Base-by-base conservation (phyloP, 2,329 filamentous ascomycete genomes). In the Ilyonectria sp. region DNA sequence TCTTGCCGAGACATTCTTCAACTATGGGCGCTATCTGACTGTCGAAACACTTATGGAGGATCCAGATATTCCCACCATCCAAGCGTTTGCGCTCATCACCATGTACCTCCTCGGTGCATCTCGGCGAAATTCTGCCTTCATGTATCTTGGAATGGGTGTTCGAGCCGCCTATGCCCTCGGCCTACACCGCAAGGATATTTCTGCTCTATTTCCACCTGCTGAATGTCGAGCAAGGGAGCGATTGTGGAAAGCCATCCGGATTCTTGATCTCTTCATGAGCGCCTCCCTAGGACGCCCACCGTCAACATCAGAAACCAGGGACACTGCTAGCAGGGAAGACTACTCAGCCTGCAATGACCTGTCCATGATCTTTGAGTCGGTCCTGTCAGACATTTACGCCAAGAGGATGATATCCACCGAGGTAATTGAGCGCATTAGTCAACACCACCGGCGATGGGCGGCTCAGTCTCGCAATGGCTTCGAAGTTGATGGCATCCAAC, bases 81-180 rank as follows among this genome's bases (percentile, higher is more conserved):
- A 79, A 59, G 72, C 75, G 17, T 73, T 80, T 55, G 66, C 78
- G 0, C 71, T 82, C n/a, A 76, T 83, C 63, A 75, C 80, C 11
- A 77, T 81, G 73, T 82, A 81, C 60, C 74, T 83, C 0, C 67
- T 82, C 0, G 77, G 75, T 2, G 78, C 76, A 3, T 81, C 78
- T 3, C 75, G 79, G 2, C 73, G 78, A 0, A 82, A 81, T 43
- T 77, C 81, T 4, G 81, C 81, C 0, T 81, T 80, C 11, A 80
- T 82, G 78, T 77, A 81, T 31, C 74, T 82, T 2, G 81, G 81
- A 3, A 76, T 79, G 46, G 81, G 80, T 2, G 79, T 78, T 1
- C 72, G 79, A 21, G 83, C 84, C 6, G 79, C 80, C 2, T 78
- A 79, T 49, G 75, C 79, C 0, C 68, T 81, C 6, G 80, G 79